Evolutionary conservation across 164 flowering plant species (phyloP).

Genomic region (Magnolia changhungtana): DNA sequence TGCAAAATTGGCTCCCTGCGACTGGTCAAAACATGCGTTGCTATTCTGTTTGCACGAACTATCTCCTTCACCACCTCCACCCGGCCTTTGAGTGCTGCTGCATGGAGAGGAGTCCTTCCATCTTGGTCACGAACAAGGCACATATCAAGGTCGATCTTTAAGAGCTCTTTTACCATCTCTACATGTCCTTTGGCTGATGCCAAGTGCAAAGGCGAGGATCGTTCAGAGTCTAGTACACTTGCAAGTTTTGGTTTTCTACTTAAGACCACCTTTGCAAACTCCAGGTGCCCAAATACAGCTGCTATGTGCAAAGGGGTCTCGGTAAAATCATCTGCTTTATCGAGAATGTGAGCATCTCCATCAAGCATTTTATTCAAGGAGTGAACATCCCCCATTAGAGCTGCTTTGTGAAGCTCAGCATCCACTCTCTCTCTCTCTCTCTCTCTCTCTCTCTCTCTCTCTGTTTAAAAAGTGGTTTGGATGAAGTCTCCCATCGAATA

Average conservation of each 20-base stretch:
- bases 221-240: slow-evolving; percentile 24
- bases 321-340: not conserved
- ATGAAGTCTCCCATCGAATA: too few species aligned
- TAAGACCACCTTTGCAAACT: slow-evolving; percentile 38
- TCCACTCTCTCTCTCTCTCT: not conserved
- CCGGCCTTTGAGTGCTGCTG: slow-evolving; percentile 48
- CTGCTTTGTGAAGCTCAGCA: not conserved
- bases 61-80: slow-evolving; percentile 39
- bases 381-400: not conserved
- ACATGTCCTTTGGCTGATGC: slow-evolving; percentile 52
- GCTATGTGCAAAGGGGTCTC: slow-evolving; percentile 6
- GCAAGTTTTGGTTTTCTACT: slow-evolving; percentile 38
- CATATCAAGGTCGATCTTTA: slow-evolving; percentile 35
- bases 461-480: too few species aligned
- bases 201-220: slow-evolving; percentile 43
- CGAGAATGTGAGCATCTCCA: not conserved
- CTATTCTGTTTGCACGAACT: slow-evolving; percentile 29
- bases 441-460: too few species aligned
- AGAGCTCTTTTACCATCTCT: slow-evolving; percentile 41
- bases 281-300: slow-evolving; percentile 17
- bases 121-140: slow-evolving; percentile 32
- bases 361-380: not conserved
- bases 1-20: slow-evolving; percentile 39
- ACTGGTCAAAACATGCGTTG: slow-evolving; percentile 26
- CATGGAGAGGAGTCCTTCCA: slow-evolving; percentile 51